Base-by-base conservation (phyloP, 352 stramenopile genomes). In the Globisporangium barbulae region DNA sequence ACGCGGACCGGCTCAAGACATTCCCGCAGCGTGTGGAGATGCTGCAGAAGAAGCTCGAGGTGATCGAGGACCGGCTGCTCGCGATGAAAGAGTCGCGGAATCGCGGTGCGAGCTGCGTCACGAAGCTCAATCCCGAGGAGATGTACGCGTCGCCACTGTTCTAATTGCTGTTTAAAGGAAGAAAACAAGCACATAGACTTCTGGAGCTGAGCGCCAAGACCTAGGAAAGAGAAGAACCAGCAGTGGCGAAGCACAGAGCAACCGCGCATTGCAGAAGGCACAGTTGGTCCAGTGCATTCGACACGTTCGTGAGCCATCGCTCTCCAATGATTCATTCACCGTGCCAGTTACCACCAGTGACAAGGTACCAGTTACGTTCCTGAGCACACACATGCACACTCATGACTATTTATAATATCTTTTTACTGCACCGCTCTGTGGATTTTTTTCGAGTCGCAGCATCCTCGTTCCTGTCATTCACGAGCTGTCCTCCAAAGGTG, bases 21-120 rank as follows among this genome's bases (percentile, higher is more conserved):
- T 94, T 94, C 56, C 85, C 85, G 0, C 53, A 62, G 28, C 77
- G 85, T 35, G 82, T 94, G 5, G 74, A 90, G 66, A 65, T 62
- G 19, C 70, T 94, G 9, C 82, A 94, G 61, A 69, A 76, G 42
- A 93, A 92, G 59, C 61, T 94, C 30, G 69, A 78, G 69, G 71
- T 75, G 33, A 94, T 94, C 50, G 72, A 91, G 56, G 70, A 80
- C 41, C 79, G 83, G 1, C 71, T 92, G 31, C 54, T 89, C 53
- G 66, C 76, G 21, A 79, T 94, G 60, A 90, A 90, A 60, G 64
- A 84, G 25, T 63, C 81, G 48, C 65, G 63, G 19, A 74, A 73
- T 72, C 75, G 62, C 15, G 67, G 59, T 10, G 70, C 66, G 35
- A 71, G 60, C 49, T 68, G 60, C 45, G 65, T 70, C 31, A 39